Percentiles rank a stretch among this genome's conserved stretches.
Conservation (phyloP, 75 land plant genomes). For the Chamaecyparis obtusa region DNA sequence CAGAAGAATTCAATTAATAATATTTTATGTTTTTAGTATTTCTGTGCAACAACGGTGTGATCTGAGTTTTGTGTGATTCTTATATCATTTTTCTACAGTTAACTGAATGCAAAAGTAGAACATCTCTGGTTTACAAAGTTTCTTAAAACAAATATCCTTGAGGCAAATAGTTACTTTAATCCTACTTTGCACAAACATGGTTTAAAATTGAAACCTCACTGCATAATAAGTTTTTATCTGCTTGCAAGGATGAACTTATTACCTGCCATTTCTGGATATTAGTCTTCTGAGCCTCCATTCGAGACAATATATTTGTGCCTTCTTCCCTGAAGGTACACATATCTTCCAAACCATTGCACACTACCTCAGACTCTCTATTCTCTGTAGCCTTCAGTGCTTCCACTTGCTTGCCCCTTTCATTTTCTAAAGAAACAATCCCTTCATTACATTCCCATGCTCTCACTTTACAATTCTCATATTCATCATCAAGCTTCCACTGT, state of each 20-base stretch:
- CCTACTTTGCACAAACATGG: slow-evolving; percentile 3
- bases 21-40: too few relatives aligned
- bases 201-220: neutral
- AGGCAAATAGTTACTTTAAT: neutral
- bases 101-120: neutral
- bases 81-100: too few relatives aligned
- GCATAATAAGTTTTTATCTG: neutral
- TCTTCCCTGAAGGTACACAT: neutral
- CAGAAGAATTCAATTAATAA: too few relatives aligned
- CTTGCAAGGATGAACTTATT: neutral
- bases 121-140: neutral
- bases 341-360: neutral
- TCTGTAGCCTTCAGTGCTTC: neutral
- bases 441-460: neutral
- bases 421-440: neutral
- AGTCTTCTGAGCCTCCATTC: neutral
- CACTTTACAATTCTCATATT: neutral
- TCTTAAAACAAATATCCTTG: neutral
- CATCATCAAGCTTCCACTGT: neutral
- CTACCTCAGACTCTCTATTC: neutral
- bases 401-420: neutral
- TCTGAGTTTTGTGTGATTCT: too few relatives aligned
- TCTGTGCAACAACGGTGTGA: too few relatives aligned
- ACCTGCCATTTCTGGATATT: neutral
- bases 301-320: neutral